Conservation (phyloP, 805 yeast species). For the Metschnikowia hibisci region DNA sequence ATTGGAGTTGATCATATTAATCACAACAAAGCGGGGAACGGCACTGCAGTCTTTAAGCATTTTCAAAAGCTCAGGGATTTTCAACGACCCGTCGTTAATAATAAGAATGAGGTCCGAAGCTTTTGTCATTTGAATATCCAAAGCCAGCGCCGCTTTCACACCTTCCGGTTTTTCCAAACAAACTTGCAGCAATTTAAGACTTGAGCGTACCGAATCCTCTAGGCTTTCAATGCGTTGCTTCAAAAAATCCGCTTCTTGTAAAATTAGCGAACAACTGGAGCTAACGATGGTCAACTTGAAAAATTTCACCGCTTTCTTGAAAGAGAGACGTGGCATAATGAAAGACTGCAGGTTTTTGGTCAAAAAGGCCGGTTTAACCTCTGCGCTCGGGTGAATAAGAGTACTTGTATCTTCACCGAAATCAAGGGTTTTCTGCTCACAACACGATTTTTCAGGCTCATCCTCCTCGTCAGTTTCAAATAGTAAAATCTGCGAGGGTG, state of each 20-base stretch:
- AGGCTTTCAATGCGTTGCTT: background rate
- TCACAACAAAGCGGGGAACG: conserved; percentile 30
- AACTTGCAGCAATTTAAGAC: conserved; percentile 1
- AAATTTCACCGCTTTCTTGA: conserved; percentile 18
- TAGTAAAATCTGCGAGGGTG: conserved; percentile 29
- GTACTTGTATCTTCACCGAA: conserved; percentile 9
- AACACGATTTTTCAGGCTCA: conserved; percentile 3
- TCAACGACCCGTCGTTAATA: conserved; percentile 37
- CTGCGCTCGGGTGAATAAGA: conserved; percentile 4
- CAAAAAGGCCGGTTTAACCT: background rate
- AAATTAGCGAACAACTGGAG: conserved; percentile 13
- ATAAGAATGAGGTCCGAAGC: conserved; percentile 30
- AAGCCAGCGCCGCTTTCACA: conserved; percentile 6
- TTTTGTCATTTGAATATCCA: conserved; percentile 18
- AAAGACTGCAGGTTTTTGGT: conserved; percentile 19
- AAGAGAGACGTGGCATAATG: conserved; percentile 37
- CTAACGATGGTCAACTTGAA: conserved; percentile 25
- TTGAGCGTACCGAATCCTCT: background rate
- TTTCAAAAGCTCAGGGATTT: conserved; percentile 24
- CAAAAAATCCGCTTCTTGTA: conserved; percentile 20
- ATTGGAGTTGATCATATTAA: conserved; percentile 38
- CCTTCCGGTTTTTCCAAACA: background rate
- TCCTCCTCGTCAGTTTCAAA: conserved; percentile 43
- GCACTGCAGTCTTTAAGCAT: conserved; percentile 9
- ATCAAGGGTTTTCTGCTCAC: background rate